These are phyloP conservation scores for Arxiozyma slooffiae DNA, from an alignment of 1,139 yeast genomes.

Conservation along the genomic window DNA sequence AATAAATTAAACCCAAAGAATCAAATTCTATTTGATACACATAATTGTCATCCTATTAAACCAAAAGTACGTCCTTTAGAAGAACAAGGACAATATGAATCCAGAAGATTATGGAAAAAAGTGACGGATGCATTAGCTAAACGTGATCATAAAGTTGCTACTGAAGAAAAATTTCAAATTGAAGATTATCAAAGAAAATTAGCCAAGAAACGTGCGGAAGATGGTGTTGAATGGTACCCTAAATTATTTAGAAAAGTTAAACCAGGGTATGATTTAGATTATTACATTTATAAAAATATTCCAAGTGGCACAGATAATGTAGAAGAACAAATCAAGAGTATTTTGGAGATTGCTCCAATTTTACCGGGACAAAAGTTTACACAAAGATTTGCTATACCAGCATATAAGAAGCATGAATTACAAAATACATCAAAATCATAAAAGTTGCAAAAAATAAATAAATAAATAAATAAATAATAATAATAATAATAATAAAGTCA, in stretches of 20 bases:
- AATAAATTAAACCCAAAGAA: conserved; percentile 37
- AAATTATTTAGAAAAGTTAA: conserved; percentile 49
- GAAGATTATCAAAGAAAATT: conserved; percentile 72
- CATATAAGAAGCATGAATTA: conserved; percentile 42
- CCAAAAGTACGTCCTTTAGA: conserved; percentile 70
- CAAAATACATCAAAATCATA: conserved; percentile 11
- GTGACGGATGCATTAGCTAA: conserved; percentile 68
- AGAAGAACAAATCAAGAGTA: conserved; percentile 43
- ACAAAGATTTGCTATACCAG: conserved; percentile 59
- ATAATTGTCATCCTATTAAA: conserved; percentile 38
- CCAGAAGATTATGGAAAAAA: conserved; percentile 71
- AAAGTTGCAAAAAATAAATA: not conserved
- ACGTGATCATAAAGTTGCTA: conserved; percentile 73
- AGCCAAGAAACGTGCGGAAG: conserved; percentile 66
- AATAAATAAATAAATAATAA: not conserved
- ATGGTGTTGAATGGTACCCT: conserved; percentile 74
- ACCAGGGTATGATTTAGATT: conserved; percentile 46
- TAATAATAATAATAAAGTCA: not conserved
- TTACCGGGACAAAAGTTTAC: conserved; percentile 67
- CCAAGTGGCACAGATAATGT: conserved; percentile 35
- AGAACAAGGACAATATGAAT: conserved; percentile 75
- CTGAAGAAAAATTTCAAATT: conserved; percentile 75
- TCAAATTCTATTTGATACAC: conserved; percentile 55
- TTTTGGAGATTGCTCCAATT: conserved; percentile 60
- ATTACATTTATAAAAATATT: conserved; percentile 51